A percentile compares a stretch with the other conserved stretches of the same genome.
phyloP scores from a whole-genome alignment of 78 protist species.

The Speleostelium caveatum region DNA sequence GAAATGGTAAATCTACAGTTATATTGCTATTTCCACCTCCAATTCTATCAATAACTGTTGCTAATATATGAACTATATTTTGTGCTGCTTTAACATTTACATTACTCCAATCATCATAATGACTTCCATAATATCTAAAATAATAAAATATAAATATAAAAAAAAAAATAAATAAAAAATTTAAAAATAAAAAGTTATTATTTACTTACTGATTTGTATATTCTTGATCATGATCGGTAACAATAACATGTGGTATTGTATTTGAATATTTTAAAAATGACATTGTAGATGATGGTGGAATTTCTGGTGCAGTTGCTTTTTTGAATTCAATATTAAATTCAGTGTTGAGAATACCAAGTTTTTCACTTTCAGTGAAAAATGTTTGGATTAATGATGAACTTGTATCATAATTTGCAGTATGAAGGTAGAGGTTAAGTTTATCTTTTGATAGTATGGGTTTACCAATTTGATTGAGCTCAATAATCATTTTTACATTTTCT shows the following conservation, averaged over 20 bases:
- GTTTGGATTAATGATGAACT: background rate
- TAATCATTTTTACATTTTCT: constrained; percentile 6
- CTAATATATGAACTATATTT: background rate
- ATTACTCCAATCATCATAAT: constrained; percentile 9
- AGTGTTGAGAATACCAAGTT: too few species aligned
- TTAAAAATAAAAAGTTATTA: background rate
- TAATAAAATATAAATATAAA: background rate
- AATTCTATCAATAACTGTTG: constrained; percentile 7
- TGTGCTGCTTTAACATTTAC: background rate
- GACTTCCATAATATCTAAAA: constrained; percentile 7
- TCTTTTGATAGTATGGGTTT: background rate
- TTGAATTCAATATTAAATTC: background rate
- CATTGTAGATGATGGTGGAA: constrained; percentile 78
- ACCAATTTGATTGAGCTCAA: constrained; percentile 73
- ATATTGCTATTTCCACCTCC: constrained; percentile 55
- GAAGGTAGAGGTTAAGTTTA: background rate
- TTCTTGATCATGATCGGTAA: constrained; percentile 68
- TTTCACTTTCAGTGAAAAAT: background rate
- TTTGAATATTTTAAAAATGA: constrained; percentile 19
- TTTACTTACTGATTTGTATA: constrained; percentile 58
- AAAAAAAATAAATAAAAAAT: background rate
- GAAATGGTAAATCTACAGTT: background rate
- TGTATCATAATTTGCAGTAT: background rate
- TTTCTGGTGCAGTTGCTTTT: constrained; percentile 6
- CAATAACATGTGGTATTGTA: constrained; percentile 7